Percentiles rank a stretch among this genome's conserved stretches.
These are phyloP conservation scores for Crucibulum laeve DNA, from an alignment of 768 basidiomycete species.

Conservation along the genomic window DNA sequence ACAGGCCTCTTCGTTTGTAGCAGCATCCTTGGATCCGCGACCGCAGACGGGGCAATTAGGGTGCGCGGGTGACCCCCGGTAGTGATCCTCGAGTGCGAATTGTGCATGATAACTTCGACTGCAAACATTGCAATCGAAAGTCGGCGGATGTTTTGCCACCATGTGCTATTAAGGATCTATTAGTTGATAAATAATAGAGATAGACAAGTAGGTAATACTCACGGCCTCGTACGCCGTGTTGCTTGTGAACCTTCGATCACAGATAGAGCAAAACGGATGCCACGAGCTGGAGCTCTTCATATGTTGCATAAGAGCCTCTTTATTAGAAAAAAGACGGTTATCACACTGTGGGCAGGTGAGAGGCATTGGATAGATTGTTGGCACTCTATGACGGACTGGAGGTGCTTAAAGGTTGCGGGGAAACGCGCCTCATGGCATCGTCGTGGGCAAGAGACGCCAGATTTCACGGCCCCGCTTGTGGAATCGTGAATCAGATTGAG, in stretches of 20 bases:
- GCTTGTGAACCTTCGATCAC: constrained; percentile 30
- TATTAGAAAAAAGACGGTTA: constrained; percentile 25
- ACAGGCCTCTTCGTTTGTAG: constrained; percentile 29
- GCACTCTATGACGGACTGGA: background rate
- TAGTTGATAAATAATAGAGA: background rate
- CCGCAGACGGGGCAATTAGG: constrained; percentile 43
- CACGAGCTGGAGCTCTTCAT: constrained; percentile 27
- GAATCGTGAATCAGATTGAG: background rate
- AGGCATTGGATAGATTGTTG: constrained; percentile 19
- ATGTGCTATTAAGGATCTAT: constrained; percentile 25
- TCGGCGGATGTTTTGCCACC: constrained; percentile 38
- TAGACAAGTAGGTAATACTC: constrained; percentile 11
- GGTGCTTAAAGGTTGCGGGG: background rate
- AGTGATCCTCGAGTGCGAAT: constrained; percentile 40
- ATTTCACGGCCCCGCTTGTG: background rate
- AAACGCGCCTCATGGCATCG: constrained; percentile 6
- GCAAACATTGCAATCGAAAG: constrained; percentile 33
- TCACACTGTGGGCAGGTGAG: constrained; percentile 32
- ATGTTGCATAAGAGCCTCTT: constrained; percentile 35
- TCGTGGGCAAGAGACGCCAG: constrained; percentile 5
- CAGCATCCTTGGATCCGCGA: constrained; percentile 32
- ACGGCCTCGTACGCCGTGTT: constrained; percentile 32
- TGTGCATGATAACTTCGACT: constrained; percentile 25
- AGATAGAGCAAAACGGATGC: constrained; percentile 29
- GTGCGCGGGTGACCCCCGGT: constrained; percentile 37